phyloP scores from a whole-genome alignment of 306 rosid genomes.

The Dicorynia guianensis region DNA sequence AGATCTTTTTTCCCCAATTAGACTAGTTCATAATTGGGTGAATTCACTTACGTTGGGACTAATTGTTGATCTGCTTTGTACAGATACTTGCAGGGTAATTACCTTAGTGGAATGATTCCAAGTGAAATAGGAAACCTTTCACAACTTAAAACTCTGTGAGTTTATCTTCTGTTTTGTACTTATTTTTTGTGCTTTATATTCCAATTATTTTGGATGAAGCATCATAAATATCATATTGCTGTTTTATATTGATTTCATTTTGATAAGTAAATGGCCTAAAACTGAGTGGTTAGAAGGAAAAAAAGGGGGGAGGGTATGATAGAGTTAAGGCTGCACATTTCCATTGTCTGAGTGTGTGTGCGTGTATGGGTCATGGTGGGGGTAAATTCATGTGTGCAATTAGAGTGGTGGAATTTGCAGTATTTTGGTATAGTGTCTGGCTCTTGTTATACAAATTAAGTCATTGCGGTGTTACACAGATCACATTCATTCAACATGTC shows the following conservation, averaged over 20 bases:
- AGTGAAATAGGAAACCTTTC: conserved; percentile 84
- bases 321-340: conserved; percentile 8
- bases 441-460: conserved; percentile 12
- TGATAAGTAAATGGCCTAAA: conserved; percentile 28
- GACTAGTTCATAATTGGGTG: not conserved
- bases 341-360: not conserved
- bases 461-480: conserved; percentile 33
- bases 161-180: conserved; percentile 40
- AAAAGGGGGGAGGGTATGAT: not conserved
- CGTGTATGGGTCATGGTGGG: not conserved
- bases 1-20: conserved; percentile 6
- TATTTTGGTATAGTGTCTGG: conserved; percentile 21
- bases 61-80: conserved; percentile 42
- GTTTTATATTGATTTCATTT: conserved; percentile 29
- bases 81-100: conserved; percentile 98
- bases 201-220: conserved; percentile 27
- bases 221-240: conserved; percentile 12
- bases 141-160: conserved; percentile 79
- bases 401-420: not conserved
- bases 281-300: not conserved
- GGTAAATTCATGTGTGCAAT: conserved; percentile 21
- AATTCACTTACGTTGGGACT: conserved; percentile 24
- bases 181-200: conserved; percentile 20
- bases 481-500: conserved; percentile 38
- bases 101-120: conserved; percentile 87